Evolutionary conservation across 768 basidiomycete species (phyloP), one percentile per base, ranked within the genome.

Genomic region (Neoboletus brunneissimus): DNA sequence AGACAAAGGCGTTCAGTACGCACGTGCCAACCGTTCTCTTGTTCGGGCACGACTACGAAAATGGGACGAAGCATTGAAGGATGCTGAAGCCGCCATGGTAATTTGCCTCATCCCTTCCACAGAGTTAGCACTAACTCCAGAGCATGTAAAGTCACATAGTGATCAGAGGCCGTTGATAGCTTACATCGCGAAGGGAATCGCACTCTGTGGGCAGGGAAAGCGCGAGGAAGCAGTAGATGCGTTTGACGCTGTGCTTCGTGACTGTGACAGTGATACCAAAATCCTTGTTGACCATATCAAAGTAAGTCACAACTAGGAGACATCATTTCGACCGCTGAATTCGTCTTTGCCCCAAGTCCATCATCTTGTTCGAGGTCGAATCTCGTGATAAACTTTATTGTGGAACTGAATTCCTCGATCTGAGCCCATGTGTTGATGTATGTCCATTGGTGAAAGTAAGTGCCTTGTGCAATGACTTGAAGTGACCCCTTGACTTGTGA

Each of bases 11-110:
- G 5, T 20, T 12, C 25, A 13, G 18, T 60, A 65, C 45, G 11
- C 32, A 6, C 49, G 37, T 20, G 64, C 51, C 16, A 65, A 59
- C 22, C 64, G 63, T 35, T 53, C 64, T 16, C 45, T 65, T 20
- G 43, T 65, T 44, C 64, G 64, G 13, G n/a, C 27, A 2, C 48
- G 49, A 15, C 57, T 1, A 3, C 12, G 31, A 22, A 31, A 65
- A 15, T 55, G 51, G 45, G 7, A 2, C 1, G 55, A 27, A 4
- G 64, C 64, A 5, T 45, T 55, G 25, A 23, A 52, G 6, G 64
- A 65, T 31, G 51, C 23, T 25, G 5, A n/a, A 3, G 44, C 13
- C 4, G 23, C 34, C 9, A 42, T 25, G 37, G 64, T 62, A 22
- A 52, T 12, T 16, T 34, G n/a, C 18, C 6, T 38, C 37, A 38